These are phyloP conservation scores for Przewalskia tangutica DNA, from an alignment of 257 asterid species.

Conservation along the genomic window DNA sequence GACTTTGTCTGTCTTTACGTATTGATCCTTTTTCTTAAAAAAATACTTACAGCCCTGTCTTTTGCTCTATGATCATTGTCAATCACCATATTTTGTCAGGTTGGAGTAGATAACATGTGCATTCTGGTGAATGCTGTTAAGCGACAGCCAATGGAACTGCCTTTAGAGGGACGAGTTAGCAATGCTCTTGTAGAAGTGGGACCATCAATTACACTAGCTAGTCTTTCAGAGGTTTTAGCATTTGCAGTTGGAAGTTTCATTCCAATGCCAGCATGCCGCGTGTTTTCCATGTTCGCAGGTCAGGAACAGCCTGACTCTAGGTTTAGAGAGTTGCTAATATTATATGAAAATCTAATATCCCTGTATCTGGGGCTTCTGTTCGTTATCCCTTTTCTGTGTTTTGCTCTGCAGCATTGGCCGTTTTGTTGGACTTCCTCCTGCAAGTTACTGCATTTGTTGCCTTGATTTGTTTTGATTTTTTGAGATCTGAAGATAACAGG, in stretches of 20 bases:
- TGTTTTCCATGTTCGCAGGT: slow-evolving; percentile 99
- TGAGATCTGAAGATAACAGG: slow-evolving; percentile 88
- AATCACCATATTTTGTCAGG: slow-evolving; percentile 29
- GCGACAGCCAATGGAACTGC: slow-evolving; percentile 84
- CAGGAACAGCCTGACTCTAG: slow-evolving; percentile 5
- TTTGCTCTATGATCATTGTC: neutral
- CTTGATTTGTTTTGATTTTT: slow-evolving; percentile 84
- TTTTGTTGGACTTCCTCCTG: slow-evolving; percentile 91
- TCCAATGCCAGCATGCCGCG: slow-evolving; percentile 98
- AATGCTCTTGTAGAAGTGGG: slow-evolving; percentile 99
- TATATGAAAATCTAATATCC: neutral
- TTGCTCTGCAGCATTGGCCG: slow-evolving; percentile 79
- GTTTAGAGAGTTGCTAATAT: slow-evolving; percentile 2
- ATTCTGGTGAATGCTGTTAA: slow-evolving; percentile 95
- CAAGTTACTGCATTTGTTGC: slow-evolving; percentile 99
- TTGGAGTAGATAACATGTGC: slow-evolving; percentile 99
- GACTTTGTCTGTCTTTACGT: neutral
- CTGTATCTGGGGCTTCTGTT: neutral
- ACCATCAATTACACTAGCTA: slow-evolving; percentile 95
- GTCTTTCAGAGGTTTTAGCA: slow-evolving; percentile 92
- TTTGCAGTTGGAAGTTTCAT: slow-evolving; percentile 99
- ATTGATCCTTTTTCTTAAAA: neutral
- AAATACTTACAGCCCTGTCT: neutral
- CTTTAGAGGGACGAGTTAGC: slow-evolving; percentile 90
- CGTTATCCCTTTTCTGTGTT: slow-evolving; percentile 8